Percentiles rank a stretch among this genome's conserved stretches.
These are phyloP conservation scores for Backusella circina DNA, from an alignment of 192 early-diverging fungal genomes.

Conservation along the genomic window DNA sequence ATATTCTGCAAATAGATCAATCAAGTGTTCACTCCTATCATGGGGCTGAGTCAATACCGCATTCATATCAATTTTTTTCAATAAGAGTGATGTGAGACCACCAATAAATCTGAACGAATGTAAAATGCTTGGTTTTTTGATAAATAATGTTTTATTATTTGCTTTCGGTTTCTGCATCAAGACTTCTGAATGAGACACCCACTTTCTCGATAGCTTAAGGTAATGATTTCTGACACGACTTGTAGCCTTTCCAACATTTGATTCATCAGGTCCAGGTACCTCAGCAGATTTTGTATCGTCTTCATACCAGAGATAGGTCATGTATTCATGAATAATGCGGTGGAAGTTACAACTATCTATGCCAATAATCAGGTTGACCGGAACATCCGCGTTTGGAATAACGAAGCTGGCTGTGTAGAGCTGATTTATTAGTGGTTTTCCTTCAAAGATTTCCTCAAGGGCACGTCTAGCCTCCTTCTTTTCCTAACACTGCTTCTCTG, in stretches of 20 bases:
- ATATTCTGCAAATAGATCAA: not conserved
- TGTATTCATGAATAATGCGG: not conserved
- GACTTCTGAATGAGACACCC: not conserved
- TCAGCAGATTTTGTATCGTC: not conserved
- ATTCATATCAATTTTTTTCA: not conserved
- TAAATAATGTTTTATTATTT: not conserved
- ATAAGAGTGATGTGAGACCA: not conserved
- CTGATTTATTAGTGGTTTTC: not conserved
- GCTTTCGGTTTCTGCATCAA: not conserved
- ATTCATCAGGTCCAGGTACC: not conserved
- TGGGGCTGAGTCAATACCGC: not conserved
- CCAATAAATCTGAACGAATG: not conserved
- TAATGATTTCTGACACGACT: not conserved
- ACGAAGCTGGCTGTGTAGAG: not conserved
- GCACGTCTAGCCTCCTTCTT: not conserved
- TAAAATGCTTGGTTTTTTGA: not conserved
- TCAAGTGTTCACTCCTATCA: not conserved
- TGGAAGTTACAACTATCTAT: not conserved
- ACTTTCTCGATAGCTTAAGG: not conserved
- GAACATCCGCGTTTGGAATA: not conserved
- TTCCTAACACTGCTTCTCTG: not conserved
- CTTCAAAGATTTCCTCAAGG: not conserved
- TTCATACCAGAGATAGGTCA: not conserved
- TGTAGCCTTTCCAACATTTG: not conserved
- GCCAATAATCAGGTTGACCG: not conserved